Conservation (phyloP, 2,329 filamentous ascomycete genomes). For the Microsporum ferrugineum region DNA sequence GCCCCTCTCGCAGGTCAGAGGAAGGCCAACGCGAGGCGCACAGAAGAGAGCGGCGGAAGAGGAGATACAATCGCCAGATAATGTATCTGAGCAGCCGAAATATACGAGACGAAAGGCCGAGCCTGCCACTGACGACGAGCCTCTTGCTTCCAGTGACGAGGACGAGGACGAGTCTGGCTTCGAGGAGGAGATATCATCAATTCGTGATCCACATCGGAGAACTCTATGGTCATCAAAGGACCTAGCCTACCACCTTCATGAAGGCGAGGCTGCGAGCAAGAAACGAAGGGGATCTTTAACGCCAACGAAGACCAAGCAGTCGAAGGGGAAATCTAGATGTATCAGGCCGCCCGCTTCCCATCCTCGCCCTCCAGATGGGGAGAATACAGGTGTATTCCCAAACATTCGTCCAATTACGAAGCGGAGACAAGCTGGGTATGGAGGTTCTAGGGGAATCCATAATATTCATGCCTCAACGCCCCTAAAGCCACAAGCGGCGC, state of each 20-base stretch:
- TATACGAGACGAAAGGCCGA: conserved; percentile 12
- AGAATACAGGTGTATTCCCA: neutral
- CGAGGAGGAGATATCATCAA: neutral
- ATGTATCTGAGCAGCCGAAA: neutral
- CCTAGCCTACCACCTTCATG: neutral
- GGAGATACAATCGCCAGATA: neutral
- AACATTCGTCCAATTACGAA: neutral
- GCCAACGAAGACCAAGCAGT: neutral
- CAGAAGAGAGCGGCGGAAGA: neutral
- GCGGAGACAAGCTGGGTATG: no score
- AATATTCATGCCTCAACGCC: neutral
- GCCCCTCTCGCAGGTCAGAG: conserved; percentile 19
- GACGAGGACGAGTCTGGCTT: conserved; percentile 4
- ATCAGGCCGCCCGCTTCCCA: neutral
- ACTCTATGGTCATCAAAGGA: conserved; percentile 3
- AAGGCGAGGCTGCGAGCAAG: neutral
- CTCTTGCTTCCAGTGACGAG: conserved; percentile 26
- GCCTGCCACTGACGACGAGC: conserved; percentile 27
- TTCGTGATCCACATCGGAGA: neutral
- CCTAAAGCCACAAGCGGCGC: neutral
- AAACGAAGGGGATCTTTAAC: neutral
- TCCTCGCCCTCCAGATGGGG: neutral
- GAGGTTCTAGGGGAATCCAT: neutral
- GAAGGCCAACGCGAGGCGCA: conserved; percentile 4
- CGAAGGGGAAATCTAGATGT: neutral